These are phyloP conservation scores for Coelastrella sp. DNA, from an alignment of 139 green algal genomes.

Conservation along the genomic window DNA sequence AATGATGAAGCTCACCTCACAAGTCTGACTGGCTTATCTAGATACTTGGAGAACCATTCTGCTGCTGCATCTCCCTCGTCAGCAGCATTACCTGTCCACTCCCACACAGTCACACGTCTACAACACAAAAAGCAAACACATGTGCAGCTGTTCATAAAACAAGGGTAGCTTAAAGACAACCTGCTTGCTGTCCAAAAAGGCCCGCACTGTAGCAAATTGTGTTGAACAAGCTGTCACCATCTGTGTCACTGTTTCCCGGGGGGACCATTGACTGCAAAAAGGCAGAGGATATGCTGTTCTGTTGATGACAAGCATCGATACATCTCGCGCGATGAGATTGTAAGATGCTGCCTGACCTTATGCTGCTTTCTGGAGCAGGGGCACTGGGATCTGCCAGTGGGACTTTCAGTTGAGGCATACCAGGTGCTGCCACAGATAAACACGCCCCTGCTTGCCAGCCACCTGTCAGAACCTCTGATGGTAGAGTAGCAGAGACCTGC, in stretches of 20 bases:
- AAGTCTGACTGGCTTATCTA: conserved; percentile 68
- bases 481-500: conserved; percentile 31
- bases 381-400: conserved; percentile 34
- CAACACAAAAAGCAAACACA: neutral
- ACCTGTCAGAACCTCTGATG: conserved; percentile 36
- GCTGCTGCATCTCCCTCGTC: conserved; percentile 74
- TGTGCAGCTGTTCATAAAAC: neutral
- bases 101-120: conserved; percentile 75
- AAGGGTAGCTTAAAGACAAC: no score
- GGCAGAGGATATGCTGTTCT: no score
- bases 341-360: neutral
- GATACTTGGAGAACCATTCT: conserved; percentile 74
- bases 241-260: no score
- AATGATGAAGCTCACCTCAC: conserved; percentile 57
- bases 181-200: no score
- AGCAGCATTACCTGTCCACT: conserved; percentile 71
- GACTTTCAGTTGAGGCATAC: conserved; percentile 55
- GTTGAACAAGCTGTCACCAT: no score
- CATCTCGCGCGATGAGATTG: no score
- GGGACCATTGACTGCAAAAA: no score
- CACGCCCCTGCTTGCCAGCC: neutral
- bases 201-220: no score
- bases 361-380: neutral
- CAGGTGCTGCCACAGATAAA: conserved; percentile 46
- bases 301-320: no score